Percentiles rank a stretch among this genome's conserved stretches.
Evolutionary conservation across 2,329 filamentous ascomycete genomes (phyloP).

Genomic region (Balansia obtecta): DNA sequence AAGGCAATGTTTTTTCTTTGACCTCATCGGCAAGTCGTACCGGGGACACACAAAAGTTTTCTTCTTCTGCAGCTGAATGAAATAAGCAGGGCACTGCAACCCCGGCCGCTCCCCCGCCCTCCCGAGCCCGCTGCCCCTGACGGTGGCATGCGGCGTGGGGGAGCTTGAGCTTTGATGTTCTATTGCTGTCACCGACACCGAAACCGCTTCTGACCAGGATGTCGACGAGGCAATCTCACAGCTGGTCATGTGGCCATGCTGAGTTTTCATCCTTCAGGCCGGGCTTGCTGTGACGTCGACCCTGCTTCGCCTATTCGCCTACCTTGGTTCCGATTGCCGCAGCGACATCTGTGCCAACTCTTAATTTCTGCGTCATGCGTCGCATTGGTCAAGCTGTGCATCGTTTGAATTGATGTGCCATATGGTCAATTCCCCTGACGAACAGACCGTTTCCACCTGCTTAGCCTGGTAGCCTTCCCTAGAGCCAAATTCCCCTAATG

Average conservation of each 20-base stretch:
- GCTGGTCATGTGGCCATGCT: conserved; percentile 8
- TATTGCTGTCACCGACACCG: not conserved
- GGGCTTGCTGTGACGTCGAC: not conserved
- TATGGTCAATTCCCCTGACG: too few species aligned
- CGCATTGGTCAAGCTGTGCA: too few species aligned
- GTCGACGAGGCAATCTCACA: conserved; percentile 6
- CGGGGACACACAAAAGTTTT: too few species aligned
- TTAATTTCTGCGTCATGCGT: too few species aligned
- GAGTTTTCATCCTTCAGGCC: conserved; percentile 6
- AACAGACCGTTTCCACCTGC: too few species aligned
- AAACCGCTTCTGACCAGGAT: not conserved
- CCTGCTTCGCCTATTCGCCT: not conserved
- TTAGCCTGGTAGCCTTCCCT: too few species aligned
- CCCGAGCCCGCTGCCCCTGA: not conserved
- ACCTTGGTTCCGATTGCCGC: not conserved
- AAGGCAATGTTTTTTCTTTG: too few species aligned
- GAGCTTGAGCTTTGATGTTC: not conserved
- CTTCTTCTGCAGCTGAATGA: not conserved
- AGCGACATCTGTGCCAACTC: too few species aligned
- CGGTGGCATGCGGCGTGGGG: conserved; percentile 3
- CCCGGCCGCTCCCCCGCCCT: not conserved
- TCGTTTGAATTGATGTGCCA: too few species aligned
- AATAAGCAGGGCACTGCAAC: not conserved
- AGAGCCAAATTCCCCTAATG: too few species aligned
- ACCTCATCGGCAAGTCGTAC: too few species aligned